These are phyloP conservation scores for Zygnema circumcarinatum DNA, from an alignment of 139 green algal species.

Conservation along the genomic window DNA sequence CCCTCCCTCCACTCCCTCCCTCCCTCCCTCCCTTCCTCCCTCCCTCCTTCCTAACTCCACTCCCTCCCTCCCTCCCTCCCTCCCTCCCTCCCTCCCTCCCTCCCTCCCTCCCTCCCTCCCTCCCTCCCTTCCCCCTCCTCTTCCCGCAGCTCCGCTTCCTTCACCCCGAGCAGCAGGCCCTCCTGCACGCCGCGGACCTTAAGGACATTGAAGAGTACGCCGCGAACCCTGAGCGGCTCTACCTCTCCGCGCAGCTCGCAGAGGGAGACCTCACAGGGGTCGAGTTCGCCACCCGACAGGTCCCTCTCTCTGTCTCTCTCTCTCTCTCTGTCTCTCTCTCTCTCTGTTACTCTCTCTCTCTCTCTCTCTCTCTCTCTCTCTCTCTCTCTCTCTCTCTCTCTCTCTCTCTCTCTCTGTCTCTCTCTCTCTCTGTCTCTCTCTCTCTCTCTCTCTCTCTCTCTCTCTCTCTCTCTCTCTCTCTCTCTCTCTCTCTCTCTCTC, in stretches of 20 bases:
- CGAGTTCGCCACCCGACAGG: not conserved
- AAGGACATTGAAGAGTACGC: not conserved
- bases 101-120: not conserved
- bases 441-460: too few relatives aligned
- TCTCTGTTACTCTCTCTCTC: conserved; percentile 6
- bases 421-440: too few relatives aligned
- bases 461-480: not conserved
- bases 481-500: conserved; percentile 22
- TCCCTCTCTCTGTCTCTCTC: not conserved
- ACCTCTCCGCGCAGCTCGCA: not conserved
- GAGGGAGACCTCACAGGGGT: not conserved
- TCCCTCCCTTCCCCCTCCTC: conserved; percentile 2
- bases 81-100: not conserved
- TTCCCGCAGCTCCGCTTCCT: not conserved
- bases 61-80: too few relatives aligned
- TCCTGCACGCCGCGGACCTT: not conserved
- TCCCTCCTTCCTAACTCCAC: too few relatives aligned
- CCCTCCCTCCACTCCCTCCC: too few relatives aligned
- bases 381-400: not conserved
- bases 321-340: conserved; percentile 6
- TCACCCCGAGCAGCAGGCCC: not conserved
- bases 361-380: conserved; percentile 16
- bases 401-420: conserved; percentile 7
- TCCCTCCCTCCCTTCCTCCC: too few relatives aligned
- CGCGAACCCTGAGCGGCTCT: not conserved